These are phyloP conservation scores for Wickerhamomyces sp. DNA, from an alignment of 1,139 yeast species.

Conservation along the genomic window DNA sequence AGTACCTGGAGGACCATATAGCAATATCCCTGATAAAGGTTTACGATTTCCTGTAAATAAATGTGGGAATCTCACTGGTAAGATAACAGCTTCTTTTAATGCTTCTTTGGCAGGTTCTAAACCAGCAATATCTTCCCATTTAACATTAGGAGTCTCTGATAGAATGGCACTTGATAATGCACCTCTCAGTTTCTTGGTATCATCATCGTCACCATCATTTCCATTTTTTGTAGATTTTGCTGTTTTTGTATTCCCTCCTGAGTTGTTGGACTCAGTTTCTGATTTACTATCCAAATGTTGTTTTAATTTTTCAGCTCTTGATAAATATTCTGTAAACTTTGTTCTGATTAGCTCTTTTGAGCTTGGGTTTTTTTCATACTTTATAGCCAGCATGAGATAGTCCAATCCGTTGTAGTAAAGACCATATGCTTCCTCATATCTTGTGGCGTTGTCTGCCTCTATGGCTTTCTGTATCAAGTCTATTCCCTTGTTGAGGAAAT, in stretches of 20 bases:
- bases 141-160: slow-evolving; percentile 87
- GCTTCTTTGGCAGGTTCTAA: slow-evolving; percentile 95
- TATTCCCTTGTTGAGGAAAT: slow-evolving; percentile 87
- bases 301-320: slow-evolving; percentile 92
- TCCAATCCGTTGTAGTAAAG: slow-evolving; percentile 91
- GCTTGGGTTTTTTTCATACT: slow-evolving; percentile 88
- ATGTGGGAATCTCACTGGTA: slow-evolving; percentile 94
- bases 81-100: slow-evolving; percentile 91
- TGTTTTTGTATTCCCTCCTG: slow-evolving; percentile 35
- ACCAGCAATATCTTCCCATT: slow-evolving; percentile 97
- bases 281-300: slow-evolving; percentile 72
- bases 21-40: slow-evolving; percentile 85
- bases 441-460: slow-evolving; percentile 87
- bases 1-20: slow-evolving; percentile 98
- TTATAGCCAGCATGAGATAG: slow-evolving; percentile 91
- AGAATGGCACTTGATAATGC: slow-evolving; percentile 92
- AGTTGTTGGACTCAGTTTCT: slow-evolving; percentile 34
- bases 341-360: slow-evolving; percentile 86
- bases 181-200: slow-evolving; percentile 80
- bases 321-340: slow-evolving; percentile 85
- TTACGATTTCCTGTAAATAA: slow-evolving; percentile 89
- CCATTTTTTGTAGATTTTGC: slow-evolving; percentile 38
- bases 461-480: slow-evolving; percentile 93
- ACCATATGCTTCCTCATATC: slow-evolving; percentile 92
- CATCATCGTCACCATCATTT: slow-evolving; percentile 52